phyloP scores from a whole-genome alignment of 2,329 filamentous ascomycete species.

The Zasmidium citrigriseum region DNA sequence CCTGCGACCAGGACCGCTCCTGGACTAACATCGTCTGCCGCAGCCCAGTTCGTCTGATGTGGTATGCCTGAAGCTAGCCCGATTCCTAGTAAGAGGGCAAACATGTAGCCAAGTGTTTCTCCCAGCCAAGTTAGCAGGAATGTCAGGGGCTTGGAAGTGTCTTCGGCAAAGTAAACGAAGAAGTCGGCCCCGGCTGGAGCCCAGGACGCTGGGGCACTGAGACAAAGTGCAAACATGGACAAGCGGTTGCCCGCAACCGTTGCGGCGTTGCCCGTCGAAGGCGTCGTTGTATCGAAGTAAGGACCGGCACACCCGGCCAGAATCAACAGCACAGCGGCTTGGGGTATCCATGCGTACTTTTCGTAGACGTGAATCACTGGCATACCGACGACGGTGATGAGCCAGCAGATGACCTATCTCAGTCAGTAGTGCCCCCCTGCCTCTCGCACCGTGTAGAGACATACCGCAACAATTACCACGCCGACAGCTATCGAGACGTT shows the following conservation, averaged over 20 bases:
- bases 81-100: slow-evolving; percentile 41
- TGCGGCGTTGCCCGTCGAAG: slow-evolving; percentile 29
- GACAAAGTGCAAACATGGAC: slow-evolving; percentile 19
- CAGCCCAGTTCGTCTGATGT: slow-evolving; percentile 26
- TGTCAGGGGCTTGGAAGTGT: slow-evolving; percentile 38
- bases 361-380: slow-evolving; percentile 46
- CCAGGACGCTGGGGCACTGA: slow-evolving; percentile 21
- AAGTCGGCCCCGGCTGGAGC: slow-evolving; percentile 41
- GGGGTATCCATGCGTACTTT: slow-evolving; percentile 43
- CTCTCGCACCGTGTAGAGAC: too few relatives aligned
- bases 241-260: slow-evolving; percentile 40
- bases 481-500: slow-evolving; percentile 60
- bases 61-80: slow-evolving; percentile 35
- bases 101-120: slow-evolving; percentile 34
- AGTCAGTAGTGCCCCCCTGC: too few relatives aligned
- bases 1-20: slow-evolving; percentile 43
- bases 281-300: slow-evolving; percentile 37
- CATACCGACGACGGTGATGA: slow-evolving; percentile 19
- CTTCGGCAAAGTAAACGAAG: slow-evolving; percentile 45
- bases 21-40: slow-evolving; percentile 36
- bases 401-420: slow-evolving; percentile 14
- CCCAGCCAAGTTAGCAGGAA: slow-evolving; percentile 42
- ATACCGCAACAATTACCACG: slow-evolving; percentile 50
- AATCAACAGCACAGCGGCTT: slow-evolving; percentile 41
- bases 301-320: slow-evolving; percentile 43